Evolutionary conservation across 352 stramenopile genomes (phyloP).

Genomic region (Phytophthora melonis): DNA sequence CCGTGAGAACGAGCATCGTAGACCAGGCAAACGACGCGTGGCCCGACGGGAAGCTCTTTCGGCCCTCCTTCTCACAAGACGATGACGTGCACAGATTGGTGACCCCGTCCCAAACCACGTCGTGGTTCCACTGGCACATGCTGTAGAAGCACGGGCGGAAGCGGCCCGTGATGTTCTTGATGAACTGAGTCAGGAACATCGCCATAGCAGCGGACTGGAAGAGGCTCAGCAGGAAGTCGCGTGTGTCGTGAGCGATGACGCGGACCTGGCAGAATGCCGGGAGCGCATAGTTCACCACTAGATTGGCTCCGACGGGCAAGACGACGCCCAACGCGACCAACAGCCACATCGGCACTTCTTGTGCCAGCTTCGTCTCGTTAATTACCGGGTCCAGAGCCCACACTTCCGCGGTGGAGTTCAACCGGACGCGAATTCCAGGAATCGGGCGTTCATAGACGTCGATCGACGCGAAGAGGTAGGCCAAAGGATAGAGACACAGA

Average conservation of each 20-base stretch:
- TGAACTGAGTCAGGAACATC: slow-evolving; percentile 68
- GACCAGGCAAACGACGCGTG: slow-evolving; percentile 70
- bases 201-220: slow-evolving; percentile 51
- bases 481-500: slow-evolving; percentile 48
- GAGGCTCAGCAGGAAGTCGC: slow-evolving; percentile 70
- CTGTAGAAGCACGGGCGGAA: slow-evolving; percentile 78
- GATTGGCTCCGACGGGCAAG: slow-evolving; percentile 51
- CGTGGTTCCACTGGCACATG: slow-evolving; percentile 76
- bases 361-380: slow-evolving; percentile 42
- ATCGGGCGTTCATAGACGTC: slow-evolving; percentile 52
- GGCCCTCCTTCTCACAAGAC: slow-evolving; percentile 61
- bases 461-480: slow-evolving; percentile 55
- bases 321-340: slow-evolving; percentile 35
- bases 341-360: slow-evolving; percentile 56
- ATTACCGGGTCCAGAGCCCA: slow-evolving; percentile 55
- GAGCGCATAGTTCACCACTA: slow-evolving; percentile 60
- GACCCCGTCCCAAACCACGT: slow-evolving; percentile 64
- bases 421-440: slow-evolving; percentile 45
- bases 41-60: slow-evolving; percentile 79
- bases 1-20: slow-evolving; percentile 76
- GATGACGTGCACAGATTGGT: slow-evolving; percentile 62
- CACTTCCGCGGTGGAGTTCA: slow-evolving; percentile 46
- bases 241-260: slow-evolving; percentile 68
- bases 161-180: slow-evolving; percentile 70
- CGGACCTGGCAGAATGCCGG: slow-evolving; percentile 51